These are phyloP conservation scores for Geranomyces variabilis DNA, from an alignment of 192 early-diverging fungal genomes.

Conservation along the genomic window DNA sequence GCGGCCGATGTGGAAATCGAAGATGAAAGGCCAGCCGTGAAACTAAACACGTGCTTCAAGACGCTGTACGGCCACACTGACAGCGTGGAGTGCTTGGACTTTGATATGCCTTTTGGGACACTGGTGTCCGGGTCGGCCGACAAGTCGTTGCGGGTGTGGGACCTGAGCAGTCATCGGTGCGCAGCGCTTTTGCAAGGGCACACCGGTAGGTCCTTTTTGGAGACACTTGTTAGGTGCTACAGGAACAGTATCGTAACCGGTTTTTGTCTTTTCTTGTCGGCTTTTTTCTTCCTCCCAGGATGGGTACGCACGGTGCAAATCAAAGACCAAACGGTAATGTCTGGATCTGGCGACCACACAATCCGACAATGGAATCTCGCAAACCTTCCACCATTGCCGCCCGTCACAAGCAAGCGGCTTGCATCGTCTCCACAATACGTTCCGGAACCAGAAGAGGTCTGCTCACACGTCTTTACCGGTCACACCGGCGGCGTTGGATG, in stretches of 20 bases:
- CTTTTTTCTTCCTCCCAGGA: conserved; percentile 27
- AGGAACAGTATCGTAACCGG: background rate
- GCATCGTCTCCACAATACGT: conserved; percentile 30
- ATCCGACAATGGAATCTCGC: conserved; percentile 48
- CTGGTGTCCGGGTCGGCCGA: conserved; percentile 54
- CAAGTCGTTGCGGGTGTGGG: conserved; percentile 49
- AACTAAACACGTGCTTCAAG: conserved; percentile 38
- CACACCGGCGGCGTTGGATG: conserved; percentile 48
- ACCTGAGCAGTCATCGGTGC: conserved; percentile 45
- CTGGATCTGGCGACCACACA: conserved; percentile 49
- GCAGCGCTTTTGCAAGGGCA: conserved; percentile 41
- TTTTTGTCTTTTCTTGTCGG: background rate
- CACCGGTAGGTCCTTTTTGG: conserved; percentile 24
- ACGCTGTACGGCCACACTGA: conserved; percentile 50
- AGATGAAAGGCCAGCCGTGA: conserved; percentile 10
- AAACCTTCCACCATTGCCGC: conserved; percentile 31
- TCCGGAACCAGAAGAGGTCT: conserved; percentile 32
- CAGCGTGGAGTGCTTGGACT: conserved; percentile 50
- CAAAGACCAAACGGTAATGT: conserved; percentile 34
- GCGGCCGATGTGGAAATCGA: conserved; percentile 31
- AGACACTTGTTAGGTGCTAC: background rate
- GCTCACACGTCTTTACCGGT: conserved; percentile 33
- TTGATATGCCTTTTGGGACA: conserved; percentile 44
- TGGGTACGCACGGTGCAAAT: conserved; percentile 45
- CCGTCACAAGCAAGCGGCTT: background rate